A percentile compares a stretch with the other conserved stretches of the same genome.
phyloP scores from a whole-genome alignment of 495 filamentous ascomycete species.

The Trichoderma reesei region DNA sequence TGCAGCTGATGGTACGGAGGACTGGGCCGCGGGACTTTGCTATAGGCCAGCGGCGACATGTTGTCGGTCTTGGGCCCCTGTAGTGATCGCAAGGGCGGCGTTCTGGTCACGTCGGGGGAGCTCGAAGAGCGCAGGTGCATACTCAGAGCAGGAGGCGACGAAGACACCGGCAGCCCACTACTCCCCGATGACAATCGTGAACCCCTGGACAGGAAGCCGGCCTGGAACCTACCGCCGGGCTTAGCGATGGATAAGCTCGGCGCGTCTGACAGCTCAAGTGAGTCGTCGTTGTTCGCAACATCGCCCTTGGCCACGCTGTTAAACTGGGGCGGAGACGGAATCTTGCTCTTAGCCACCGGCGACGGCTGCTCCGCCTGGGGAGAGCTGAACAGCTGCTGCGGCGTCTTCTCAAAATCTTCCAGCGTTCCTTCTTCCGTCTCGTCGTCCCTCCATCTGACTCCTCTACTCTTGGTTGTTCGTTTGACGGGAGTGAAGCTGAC shows the following conservation, averaged over 20 bases:
- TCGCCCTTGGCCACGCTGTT: conserved; percentile 5
- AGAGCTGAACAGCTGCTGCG: conserved; percentile 44
- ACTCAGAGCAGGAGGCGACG: neutral
- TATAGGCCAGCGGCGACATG: conserved; percentile 26
- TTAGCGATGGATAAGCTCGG: conserved; percentile 40
- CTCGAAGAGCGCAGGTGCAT: neutral
- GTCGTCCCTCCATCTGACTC: conserved; percentile 90
- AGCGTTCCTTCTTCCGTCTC: conserved; percentile 67
- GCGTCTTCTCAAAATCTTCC: conserved; percentile 84
- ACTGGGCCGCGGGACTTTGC: neutral
- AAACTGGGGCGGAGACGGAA: neutral
- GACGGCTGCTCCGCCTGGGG: conserved; percentile 16
- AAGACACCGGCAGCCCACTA: neutral
- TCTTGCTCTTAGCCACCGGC: conserved; percentile 28
- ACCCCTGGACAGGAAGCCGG: conserved; percentile 75
- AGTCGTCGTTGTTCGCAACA: neutral
- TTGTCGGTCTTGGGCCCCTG: conserved; percentile 21
- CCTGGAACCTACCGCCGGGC: conserved; percentile 74
- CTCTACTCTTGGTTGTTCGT: conserved; percentile 52
- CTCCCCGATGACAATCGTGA: conserved; percentile 15
- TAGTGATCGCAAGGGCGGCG: conserved; percentile 35
- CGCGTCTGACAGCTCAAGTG: conserved; percentile 34
- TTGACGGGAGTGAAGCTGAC: conserved; percentile 70
- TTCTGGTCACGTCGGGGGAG: conserved; percentile 54
- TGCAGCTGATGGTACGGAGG: conserved; percentile 20